Evolutionary conservation across 371 early-diverging fungal species (phyloP), one percentile per base, ranked within the genome.

Genomic region (Apophysomyces trapeziformis): DNA sequence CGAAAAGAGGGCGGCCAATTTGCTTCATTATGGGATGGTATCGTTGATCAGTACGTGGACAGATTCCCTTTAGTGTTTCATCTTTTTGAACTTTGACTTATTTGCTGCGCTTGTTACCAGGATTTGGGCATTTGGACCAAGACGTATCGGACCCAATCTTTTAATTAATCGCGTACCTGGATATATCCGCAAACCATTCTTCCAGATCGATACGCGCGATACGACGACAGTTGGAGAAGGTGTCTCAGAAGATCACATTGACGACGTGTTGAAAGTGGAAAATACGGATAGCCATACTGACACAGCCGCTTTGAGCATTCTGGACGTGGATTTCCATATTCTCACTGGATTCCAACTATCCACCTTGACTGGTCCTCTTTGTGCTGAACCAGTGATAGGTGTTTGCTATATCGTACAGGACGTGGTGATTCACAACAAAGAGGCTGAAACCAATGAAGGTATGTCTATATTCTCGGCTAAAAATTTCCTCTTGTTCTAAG

Each of bases 281-380:
- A 71, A 71, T 54, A 62, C 75, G 7, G 63, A 69, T 38, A 61
- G 64, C 9, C 8, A 45, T 18, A 57, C 47, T 13, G 63, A 64
- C 14, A 47, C 12, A 11, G 26, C 26, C 4, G 64, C 71, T 0
- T 60, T 85, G 18, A 67, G 73, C 11, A 79, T 90, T 14, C 71
- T 87, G 45, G 90, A 91, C 66, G 76, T 92, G 61, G 93, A 93
- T 56, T 90, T 92, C 76, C 80, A 87, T 64, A 84, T 99, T 18
- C 82, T 86, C n/a, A 89, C 94, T 14, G 99, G 96, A 1, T 99
- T 99, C 87, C 98, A 99, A 77, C 77, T 97, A n/a, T 91, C 95
- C 2, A 92, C 95, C 4, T 74, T 88, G 16, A 78, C 87, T 0
- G 99, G 99, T 1, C 99, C 99, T 5, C 80, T 99, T 50, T 98